A percentile compares a stretch with the other conserved stretches of the same genome.
These are phyloP conservation scores for Imleria badia DNA, from an alignment of 768 basidiomycete genomes.

Conservation along the genomic window DNA sequence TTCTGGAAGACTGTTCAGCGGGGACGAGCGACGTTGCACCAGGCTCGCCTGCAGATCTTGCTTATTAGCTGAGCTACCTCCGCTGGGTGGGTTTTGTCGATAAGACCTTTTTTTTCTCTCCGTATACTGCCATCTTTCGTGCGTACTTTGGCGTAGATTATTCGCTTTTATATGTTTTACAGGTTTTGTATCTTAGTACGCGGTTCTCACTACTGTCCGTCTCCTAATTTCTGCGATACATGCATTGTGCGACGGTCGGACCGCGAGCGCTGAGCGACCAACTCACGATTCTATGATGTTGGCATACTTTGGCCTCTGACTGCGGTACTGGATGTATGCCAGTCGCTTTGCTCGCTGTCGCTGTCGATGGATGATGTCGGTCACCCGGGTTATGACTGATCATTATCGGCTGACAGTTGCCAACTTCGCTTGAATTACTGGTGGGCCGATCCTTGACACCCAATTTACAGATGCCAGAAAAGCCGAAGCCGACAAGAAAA, in stretches of 20 bases:
- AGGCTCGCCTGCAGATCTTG: not conserved
- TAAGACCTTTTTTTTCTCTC: too few species aligned
- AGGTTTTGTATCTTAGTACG: constrained; percentile 21
- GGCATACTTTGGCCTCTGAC: too few species aligned
- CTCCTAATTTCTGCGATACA: not conserved
- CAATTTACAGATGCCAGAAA: constrained; percentile 23
- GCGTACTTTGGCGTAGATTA: constrained; percentile 19
- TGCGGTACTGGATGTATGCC: too few species aligned
- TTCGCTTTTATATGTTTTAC: constrained; percentile 17
- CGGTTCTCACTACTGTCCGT: not conserved
- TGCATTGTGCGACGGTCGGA: too few species aligned
- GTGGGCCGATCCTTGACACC: too few species aligned
- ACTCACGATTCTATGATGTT: too few species aligned
- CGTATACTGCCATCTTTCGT: not conserved
- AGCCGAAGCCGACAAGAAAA: constrained; percentile 40
- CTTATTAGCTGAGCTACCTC: constrained; percentile 2
- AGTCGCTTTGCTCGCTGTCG: too few species aligned
- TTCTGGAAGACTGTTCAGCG: constrained; percentile 59
- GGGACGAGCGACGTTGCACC: constrained; percentile 14
- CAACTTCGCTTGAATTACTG: too few species aligned
- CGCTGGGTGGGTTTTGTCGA: not conserved
- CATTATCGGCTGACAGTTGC: too few species aligned
- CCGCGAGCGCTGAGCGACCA: too few species aligned
- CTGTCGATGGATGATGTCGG: too few species aligned
- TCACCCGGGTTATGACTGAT: too few species aligned